Conservation (phyloP, 1,139 yeast genomes). For the Diutina sp. region DNA sequence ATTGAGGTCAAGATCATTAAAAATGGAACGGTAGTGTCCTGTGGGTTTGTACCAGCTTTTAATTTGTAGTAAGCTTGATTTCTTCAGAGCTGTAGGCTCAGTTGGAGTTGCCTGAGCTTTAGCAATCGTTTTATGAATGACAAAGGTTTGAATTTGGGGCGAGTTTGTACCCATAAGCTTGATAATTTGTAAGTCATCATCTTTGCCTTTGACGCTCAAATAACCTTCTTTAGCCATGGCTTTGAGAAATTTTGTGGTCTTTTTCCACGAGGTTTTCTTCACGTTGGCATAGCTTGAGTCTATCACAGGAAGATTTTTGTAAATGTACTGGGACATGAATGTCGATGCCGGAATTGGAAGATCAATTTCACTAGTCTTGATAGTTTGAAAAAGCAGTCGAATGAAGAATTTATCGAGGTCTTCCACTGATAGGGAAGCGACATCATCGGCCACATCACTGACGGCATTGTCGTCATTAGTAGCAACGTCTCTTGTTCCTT, state of each 20-base stretch:
- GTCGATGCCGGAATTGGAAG: constrained; percentile 59
- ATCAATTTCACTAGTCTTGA: constrained; percentile 43
- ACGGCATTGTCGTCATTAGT: constrained; percentile 1
- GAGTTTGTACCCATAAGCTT: constrained; percentile 35
- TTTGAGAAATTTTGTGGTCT: constrained; percentile 72
- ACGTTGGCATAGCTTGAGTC: constrained; percentile 46
- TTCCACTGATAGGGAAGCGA: constrained; percentile 28
- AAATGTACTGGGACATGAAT: constrained; percentile 58
- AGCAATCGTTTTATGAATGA: constrained; percentile 41
- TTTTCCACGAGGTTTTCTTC: constrained; percentile 83
- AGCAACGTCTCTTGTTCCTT: constrained; percentile 3
- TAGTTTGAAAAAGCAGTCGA: constrained; percentile 55
- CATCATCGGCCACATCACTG: background rate
- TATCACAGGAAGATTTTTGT: constrained; percentile 55
- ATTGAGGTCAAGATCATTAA: constrained; percentile 28
- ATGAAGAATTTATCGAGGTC: constrained; percentile 74
- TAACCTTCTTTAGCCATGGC: constrained; percentile 70
- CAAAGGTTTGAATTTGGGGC: constrained; percentile 45
- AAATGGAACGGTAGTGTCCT: constrained; percentile 33
- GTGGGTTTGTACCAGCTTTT: constrained; percentile 43
- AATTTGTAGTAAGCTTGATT: constrained; percentile 17
- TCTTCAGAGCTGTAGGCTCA: constrained; percentile 12
- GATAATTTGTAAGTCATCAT: constrained; percentile 40
- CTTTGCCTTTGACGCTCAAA: constrained; percentile 59
- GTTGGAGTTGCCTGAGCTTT: constrained; percentile 5